Evolutionary conservation across 2,329 filamentous ascomycete species (phyloP).

Genomic region (Pseudogymnoascus sp.): DNA sequence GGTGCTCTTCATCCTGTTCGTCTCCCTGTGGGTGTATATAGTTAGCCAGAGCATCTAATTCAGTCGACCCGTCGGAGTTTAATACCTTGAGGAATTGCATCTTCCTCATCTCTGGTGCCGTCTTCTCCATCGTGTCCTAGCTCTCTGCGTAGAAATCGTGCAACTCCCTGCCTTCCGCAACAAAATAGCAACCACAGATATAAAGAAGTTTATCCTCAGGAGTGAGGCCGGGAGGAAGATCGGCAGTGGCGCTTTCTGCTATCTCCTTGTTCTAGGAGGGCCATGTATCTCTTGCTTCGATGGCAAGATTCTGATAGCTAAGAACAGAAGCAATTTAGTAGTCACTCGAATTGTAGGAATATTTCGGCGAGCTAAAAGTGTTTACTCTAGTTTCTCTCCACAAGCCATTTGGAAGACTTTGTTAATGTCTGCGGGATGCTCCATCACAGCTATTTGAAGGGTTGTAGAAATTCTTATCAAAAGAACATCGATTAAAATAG

Average conservation of each 20-base stretch:
- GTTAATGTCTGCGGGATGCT: slow-evolving; percentile 39
- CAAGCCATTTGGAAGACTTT: slow-evolving; percentile 38
- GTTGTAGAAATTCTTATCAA: slow-evolving; percentile 34
- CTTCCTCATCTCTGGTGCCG: slow-evolving; percentile 16
- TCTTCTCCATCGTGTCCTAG: slow-evolving; percentile 13
- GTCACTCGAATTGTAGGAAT: background rate
- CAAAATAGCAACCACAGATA: slow-evolving; percentile 18
- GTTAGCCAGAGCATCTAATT: slow-evolving; percentile 11
- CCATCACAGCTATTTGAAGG: slow-evolving; percentile 35
- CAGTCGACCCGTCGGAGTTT: slow-evolving; percentile 13
- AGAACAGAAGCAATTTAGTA: background rate
- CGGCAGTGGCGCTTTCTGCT: slow-evolving; percentile 10
- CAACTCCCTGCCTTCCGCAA: slow-evolving; percentile 12
- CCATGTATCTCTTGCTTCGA: slow-evolving; percentile 29
- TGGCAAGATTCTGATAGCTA: slow-evolving; percentile 22
- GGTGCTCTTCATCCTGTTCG: background rate
- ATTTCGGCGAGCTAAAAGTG: background rate
- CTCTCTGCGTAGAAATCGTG: slow-evolving; percentile 17
- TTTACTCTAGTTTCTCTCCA: slow-evolving; percentile 25
- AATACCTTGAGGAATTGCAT: slow-evolving; percentile 21
- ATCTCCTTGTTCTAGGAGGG: slow-evolving; percentile 24
- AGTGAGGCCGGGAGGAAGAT: slow-evolving; percentile 19
- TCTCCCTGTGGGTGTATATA: background rate
- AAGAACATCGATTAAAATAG: slow-evolving; percentile 41
- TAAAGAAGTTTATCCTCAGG: slow-evolving; percentile 19